Percentiles rank a stretch among this genome's conserved stretches.
These are phyloP conservation scores for Candida ipomoeae DNA, from an alignment of 805 yeast species.

Conservation along the genomic window DNA sequence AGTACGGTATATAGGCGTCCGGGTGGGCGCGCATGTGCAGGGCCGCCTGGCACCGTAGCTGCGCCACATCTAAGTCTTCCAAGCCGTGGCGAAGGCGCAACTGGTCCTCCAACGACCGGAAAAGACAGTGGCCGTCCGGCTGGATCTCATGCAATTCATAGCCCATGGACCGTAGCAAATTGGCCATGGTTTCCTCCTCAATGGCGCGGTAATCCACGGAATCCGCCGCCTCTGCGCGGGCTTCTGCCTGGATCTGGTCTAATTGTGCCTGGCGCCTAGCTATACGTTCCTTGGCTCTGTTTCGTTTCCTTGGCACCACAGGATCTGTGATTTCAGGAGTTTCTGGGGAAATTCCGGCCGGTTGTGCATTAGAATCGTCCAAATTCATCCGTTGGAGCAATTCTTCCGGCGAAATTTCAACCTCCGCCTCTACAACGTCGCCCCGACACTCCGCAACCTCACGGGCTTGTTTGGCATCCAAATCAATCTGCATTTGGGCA, in stretches of 20 bases:
- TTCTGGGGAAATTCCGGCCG: too few species aligned
- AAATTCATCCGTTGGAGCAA: slow-evolving; percentile 34
- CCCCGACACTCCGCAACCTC: slow-evolving; percentile 40
- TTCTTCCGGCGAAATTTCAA: slow-evolving; percentile 58
- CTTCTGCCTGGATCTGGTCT: slow-evolving; percentile 59
- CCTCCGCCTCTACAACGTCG: slow-evolving; percentile 15
- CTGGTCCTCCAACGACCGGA: slow-evolving; percentile 83
- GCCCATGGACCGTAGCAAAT: slow-evolving; percentile 45
- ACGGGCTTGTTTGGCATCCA: slow-evolving; percentile 49
- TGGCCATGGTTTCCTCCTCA: slow-evolving; percentile 64
- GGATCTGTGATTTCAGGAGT: not conserved
- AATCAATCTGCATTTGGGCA: slow-evolving; percentile 51
- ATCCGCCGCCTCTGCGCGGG: slow-evolving; percentile 61
- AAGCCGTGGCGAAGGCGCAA: slow-evolving; percentile 47
- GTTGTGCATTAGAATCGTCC: not conserved
- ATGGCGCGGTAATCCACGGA: slow-evolving; percentile 66
- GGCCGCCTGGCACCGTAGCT: slow-evolving; percentile 63
- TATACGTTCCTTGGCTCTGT: slow-evolving; percentile 79
- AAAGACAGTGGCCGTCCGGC: slow-evolving; percentile 94
- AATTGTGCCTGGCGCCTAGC: slow-evolving; percentile 73
- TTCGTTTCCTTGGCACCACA: slow-evolving; percentile 45
- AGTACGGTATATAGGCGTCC: slow-evolving; percentile 73
- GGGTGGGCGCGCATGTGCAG: slow-evolving; percentile 58
- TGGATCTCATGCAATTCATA: slow-evolving; percentile 63
- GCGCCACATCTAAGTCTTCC: slow-evolving; percentile 35